A percentile compares a stretch with the other conserved stretches of the same genome.
Evolutionary conservation across 2,329 filamentous ascomycete species (phyloP).

Genomic region (Pyrenochaeta sp.): DNA sequence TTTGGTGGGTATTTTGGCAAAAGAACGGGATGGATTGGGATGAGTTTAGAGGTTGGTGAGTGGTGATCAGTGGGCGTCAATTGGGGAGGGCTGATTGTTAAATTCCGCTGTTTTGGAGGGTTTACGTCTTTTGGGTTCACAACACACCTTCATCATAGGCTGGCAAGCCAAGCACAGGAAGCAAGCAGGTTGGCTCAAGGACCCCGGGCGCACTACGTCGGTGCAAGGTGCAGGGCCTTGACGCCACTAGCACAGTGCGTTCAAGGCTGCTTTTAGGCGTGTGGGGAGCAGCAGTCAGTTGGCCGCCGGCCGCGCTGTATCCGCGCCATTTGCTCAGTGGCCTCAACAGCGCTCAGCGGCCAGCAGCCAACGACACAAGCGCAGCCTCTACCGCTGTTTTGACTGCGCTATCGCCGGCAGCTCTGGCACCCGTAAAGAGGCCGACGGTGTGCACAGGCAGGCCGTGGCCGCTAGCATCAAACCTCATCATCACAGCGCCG

Average conservation of each 20-base stretch:
- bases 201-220: conserved; percentile 40
- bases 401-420: conserved; percentile 24
- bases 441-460: conserved; percentile 20
- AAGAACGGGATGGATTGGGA: conserved; percentile 39
- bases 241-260: conserved; percentile 28
- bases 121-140: conserved; percentile 46
- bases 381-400: conserved; percentile 26
- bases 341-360: conserved; percentile 10
- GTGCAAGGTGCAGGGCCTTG: conserved; percentile 31
- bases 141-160: conserved; percentile 50
- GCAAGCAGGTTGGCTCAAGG: conserved; percentile 39
- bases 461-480: conserved; percentile 23
- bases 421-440: conserved; percentile 21
- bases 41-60: conserved; percentile 35
- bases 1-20: conserved; percentile 27
- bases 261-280: conserved; percentile 42
- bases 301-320: conserved; percentile 23
- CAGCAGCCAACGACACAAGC: background rate
- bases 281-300: conserved; percentile 28
- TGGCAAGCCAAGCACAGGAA: conserved; percentile 44
- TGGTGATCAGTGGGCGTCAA: conserved; percentile 46
- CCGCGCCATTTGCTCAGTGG: conserved; percentile 17
- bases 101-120: conserved; percentile 39
- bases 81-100: conserved; percentile 44
- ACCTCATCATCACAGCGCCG: conserved; percentile 26